These are phyloP conservation scores for Penicillium sp. DNA, from an alignment of 2,329 filamentous ascomycete species.

Conservation along the genomic window DNA sequence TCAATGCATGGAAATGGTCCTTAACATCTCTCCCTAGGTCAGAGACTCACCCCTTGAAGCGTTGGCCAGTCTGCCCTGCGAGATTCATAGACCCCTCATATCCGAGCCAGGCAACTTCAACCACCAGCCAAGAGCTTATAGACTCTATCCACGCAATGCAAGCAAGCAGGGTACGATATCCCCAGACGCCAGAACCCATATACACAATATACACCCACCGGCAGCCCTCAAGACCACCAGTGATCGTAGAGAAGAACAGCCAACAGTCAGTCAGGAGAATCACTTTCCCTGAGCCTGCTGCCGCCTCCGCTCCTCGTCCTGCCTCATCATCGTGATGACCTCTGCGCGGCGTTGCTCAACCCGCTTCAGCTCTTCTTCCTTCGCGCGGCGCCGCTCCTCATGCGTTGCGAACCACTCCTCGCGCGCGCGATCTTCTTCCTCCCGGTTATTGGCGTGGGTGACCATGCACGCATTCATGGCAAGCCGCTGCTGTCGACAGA, in stretches of 20 bases:
- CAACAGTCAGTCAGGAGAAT: slow-evolving; percentile 11
- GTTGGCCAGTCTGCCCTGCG: not conserved
- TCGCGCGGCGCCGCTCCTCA: slow-evolving; percentile 67
- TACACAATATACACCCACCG: slow-evolving; percentile 24
- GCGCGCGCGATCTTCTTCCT: slow-evolving; percentile 82
- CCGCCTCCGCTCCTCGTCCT: slow-evolving; percentile 35
- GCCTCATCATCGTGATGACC: slow-evolving; percentile 46
- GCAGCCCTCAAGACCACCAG: not conserved
- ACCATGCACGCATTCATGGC: slow-evolving; percentile 96
- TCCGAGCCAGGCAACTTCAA: not conserved
- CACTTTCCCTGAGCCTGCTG: slow-evolving; percentile 20
- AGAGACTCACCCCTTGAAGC: not conserved
- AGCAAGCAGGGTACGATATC: slow-evolving; percentile 11
- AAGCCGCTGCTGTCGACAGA: slow-evolving; percentile 76
- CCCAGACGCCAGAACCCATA: slow-evolving; percentile 21
- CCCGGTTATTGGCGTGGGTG: slow-evolving; percentile 78
- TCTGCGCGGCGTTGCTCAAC: slow-evolving; percentile 45
- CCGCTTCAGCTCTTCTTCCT: slow-evolving; percentile 60
- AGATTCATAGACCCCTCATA: not conserved
- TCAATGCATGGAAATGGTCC: not conserved
- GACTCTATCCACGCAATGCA: slow-evolving; percentile 8
- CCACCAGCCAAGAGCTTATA: not conserved
- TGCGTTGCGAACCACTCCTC: slow-evolving; percentile 89
- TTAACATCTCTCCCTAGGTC: not conserved
- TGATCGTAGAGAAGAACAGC: slow-evolving; percentile 1